Base-by-base conservation (phyloP, 2,329 filamentous ascomycete genomes). In the Pezicula carpinea region DNA sequence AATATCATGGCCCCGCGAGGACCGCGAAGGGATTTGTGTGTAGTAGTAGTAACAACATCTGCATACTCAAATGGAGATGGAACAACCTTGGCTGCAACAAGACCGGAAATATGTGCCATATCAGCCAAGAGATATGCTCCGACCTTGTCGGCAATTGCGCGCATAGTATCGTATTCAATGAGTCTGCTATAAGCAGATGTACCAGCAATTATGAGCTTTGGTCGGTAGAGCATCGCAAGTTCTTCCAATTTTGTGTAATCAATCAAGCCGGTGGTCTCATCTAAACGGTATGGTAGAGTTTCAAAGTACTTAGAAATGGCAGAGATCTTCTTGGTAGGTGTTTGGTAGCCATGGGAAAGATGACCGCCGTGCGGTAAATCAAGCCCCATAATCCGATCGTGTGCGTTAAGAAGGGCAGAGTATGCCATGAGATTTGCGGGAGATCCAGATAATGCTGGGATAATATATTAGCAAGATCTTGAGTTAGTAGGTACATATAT, bases 221-320 rank as follows among this genome's bases (percentile, higher is more conserved):
- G 93, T 49, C 93, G 82, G 76, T 96, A 99, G 59, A 96, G 73
- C 62, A 84, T 76, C 42, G 93, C 92, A 52, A 90, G 77, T 66
- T 95, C 83, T 69, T 95, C 91, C 45, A 99, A 79, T 65, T 86
- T 86, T 63, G 89, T 84, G 69, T 99, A 99, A 74, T 99, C 91
- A 63, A 99, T 99, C 59, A 92, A 76, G 50, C 93, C 93, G 5
- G 92, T 97, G 53, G 83, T 77, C 64, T 95, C 87, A 72, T 96
- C 82, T 46, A 97, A 79, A 50, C 89, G 85, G 76, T 99, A 99
- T 5, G 93, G 93, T 53, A 99, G 75, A 31, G 93, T 99, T 74
- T 99, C 93, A 67, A 99, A 99, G 74, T 99, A 99, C 66, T 95
- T 97, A 48, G 92, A 97, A 56, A 99, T 84, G 61, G 91, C 90